Evolutionary conservation across 1,139 yeast genomes (phyloP), one percentile per base, ranked within the genome.

Genomic region (Meyerozyma athensensis): DNA sequence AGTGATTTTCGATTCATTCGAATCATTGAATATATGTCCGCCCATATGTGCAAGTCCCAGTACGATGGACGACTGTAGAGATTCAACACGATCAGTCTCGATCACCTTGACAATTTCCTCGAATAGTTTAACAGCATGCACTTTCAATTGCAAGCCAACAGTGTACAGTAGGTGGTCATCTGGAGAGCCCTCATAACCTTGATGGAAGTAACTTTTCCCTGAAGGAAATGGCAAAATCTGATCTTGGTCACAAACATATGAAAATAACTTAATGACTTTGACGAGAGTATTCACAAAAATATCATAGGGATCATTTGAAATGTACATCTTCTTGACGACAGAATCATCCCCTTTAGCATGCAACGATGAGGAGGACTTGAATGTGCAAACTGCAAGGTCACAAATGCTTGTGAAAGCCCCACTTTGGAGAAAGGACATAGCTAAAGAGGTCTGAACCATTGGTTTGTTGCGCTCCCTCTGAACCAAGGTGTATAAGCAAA

Each of bases 351-450:
- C 14, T 6, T 24, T 24, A 3, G 12, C 28, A 3, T 14, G 13
- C 7, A 12, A 9, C 4, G 28, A 17, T 13, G 13, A 24, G 13
- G 28, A 4, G 7, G 13, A n/a, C n/a, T n/a, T n/a, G n/a, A n/a
- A n/a, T n/a, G n/a, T n/a, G n/a, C n/a, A n/a, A n/a, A n/a, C n/a
- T n/a, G 6, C 14, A 24, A 9, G 5, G 12, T 24, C 10, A 8
- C 14, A 12, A 24, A 10, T 2, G 13, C 14, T 24, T 12, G 9
- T 7, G 42, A 63, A 71, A 7, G 77, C 78, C 2, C 70, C 75
- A 19, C 56, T 47, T 45, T 77, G 80, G 41, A 75, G 59, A 40
- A 77, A 68, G 5, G 68, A 49, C 19, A 75, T 61, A 0, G 70
- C 69, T 26, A 77, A 68, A 0, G 78, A 53, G 0, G 81, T 74